These are phyloP conservation scores for Cronartium ribicola DNA, from an alignment of 1,284 basidiomycete genomes.

Conservation along the genomic window DNA sequence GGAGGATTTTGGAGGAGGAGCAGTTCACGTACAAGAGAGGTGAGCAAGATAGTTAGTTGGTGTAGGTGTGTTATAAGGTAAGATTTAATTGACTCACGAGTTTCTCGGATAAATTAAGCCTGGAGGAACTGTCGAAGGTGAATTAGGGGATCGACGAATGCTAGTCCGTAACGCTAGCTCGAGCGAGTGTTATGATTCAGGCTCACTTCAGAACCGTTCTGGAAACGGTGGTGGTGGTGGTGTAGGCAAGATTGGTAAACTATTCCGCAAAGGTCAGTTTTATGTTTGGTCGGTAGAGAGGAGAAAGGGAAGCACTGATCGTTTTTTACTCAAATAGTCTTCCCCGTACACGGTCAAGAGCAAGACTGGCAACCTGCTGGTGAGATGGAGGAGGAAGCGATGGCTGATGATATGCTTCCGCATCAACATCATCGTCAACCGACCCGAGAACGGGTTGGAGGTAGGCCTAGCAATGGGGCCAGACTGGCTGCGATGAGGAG, in stretches of 20 bases:
- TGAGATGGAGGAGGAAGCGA: too few relatives aligned
- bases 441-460: too few relatives aligned
- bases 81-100: neutral
- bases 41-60: neutral
- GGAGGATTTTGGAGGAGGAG: slow-evolving; percentile 36
- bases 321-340: too few relatives aligned
- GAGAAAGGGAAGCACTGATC: too few relatives aligned
- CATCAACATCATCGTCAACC: too few relatives aligned
- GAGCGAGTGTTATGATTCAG: slow-evolving; percentile 30
- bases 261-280: slow-evolving; percentile 31
- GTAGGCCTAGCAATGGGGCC: too few relatives aligned
- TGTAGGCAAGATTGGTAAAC: slow-evolving; percentile 27
- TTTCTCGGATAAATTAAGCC: neutral
- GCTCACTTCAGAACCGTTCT: slow-evolving; percentile 11
- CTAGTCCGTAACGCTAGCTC: neutral
- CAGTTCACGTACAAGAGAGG: slow-evolving; percentile 23
- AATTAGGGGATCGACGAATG: slow-evolving; percentile 1
- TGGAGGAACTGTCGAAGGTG: neutral
- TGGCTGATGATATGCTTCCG: too few relatives aligned
- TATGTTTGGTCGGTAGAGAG: too few relatives aligned
- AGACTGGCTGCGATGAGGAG: too few relatives aligned
- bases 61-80: too few relatives aligned
- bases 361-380: too few relatives aligned
- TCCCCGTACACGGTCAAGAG: too few relatives aligned
- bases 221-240: slow-evolving; percentile 2